Evolutionary conservation across 2,329 filamentous ascomycete genomes (phyloP), one percentile per base, ranked within the genome.

Genomic region (Thielaviopsis euricoi): DNA sequence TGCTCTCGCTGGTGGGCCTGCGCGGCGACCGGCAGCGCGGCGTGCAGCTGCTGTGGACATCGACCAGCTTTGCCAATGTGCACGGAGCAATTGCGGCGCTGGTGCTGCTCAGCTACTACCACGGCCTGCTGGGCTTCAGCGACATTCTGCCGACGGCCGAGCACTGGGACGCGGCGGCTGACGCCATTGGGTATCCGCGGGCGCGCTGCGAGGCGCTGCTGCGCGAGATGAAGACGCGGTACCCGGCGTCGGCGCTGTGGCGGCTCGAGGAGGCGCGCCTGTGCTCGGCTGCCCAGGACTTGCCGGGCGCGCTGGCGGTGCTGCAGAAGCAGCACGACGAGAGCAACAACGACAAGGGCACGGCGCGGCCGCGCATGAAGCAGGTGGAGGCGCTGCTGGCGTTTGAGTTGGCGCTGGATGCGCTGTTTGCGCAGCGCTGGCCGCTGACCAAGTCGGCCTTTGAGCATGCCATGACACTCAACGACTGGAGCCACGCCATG

Each of bases 51-150:
- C 80, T 98, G 4, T 98, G 93, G 93, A 83, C 87, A 67, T 87
- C 89, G 13, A 89, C 88, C 22, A 82, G 83, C 54, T 93, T 90
- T 67, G 73, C 83, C 61, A 95, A 95, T 68, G 80, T 97, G 65
- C 94, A 96, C 66, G 91, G 90, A n/a, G 91, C 87, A 6, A 85
- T 97, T 66, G 84, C 90, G 0, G 88, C 85, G 0, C 76, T 97
- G 48, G 79, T 88, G 25, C 74, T 96, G 0, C 76, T 97, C 17
- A 83, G 81, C 0, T 97, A 89, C 69, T 95, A 96, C 71, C 95
- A 95, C 66, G 86, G 85, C 6, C 79, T 95, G 33, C 77, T 94
- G 17, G 87, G 87, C 1, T 85, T 89, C 63, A 88, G 89, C 61
- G 93, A 98, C 67, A 96, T 98, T 58, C 75, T 95, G 17, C 85